Evolutionary conservation across 441 rosid genomes (phyloP).

Genomic region (Omphalea diandra): DNA sequence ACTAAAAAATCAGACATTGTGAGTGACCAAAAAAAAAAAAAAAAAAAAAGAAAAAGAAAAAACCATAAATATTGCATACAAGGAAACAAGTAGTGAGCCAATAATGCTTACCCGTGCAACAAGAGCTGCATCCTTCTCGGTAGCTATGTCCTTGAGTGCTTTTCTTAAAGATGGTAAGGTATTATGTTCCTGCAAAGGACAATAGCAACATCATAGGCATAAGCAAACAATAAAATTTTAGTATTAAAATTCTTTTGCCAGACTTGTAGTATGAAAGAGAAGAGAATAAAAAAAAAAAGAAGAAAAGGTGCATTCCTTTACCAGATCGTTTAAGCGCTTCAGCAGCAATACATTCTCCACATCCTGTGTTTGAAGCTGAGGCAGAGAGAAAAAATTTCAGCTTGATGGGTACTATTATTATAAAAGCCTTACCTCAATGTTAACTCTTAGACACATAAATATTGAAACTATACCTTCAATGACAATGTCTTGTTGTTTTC

Average conservation of each 20-base stretch:
- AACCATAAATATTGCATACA: constrained; percentile 8
- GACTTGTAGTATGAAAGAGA: neutral
- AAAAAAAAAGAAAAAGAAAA: constrained; percentile 20
- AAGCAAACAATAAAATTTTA: neutral
- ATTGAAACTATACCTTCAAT: constrained; percentile 58
- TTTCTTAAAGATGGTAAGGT: constrained; percentile 91
- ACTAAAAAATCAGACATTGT: constrained; percentile 34
- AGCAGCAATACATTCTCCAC: constrained; percentile 53
- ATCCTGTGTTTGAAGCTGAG: constrained; percentile 70
- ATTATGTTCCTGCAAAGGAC: constrained; percentile 66
- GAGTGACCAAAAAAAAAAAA: too few species aligned
- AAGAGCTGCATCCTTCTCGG: constrained; percentile 99
- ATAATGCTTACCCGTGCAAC: constrained; percentile 65
- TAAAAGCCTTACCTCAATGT: constrained; percentile 1
- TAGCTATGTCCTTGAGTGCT: constrained; percentile 92
- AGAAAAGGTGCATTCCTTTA: constrained; percentile 24
- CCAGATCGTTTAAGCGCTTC: constrained; percentile 67
- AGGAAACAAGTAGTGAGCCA: neutral
- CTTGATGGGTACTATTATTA: constrained; percentile 1
- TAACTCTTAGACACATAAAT: neutral
- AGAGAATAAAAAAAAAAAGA: neutral
- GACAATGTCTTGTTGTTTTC: constrained; percentile 55
- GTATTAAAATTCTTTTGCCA: neutral
- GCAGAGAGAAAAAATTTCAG: constrained; percentile 21
- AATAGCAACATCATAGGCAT: neutral